These are phyloP conservation scores for Coemansia sp. DNA, from an alignment of 192 early-diverging fungal genomes.

Conservation along the genomic window DNA sequence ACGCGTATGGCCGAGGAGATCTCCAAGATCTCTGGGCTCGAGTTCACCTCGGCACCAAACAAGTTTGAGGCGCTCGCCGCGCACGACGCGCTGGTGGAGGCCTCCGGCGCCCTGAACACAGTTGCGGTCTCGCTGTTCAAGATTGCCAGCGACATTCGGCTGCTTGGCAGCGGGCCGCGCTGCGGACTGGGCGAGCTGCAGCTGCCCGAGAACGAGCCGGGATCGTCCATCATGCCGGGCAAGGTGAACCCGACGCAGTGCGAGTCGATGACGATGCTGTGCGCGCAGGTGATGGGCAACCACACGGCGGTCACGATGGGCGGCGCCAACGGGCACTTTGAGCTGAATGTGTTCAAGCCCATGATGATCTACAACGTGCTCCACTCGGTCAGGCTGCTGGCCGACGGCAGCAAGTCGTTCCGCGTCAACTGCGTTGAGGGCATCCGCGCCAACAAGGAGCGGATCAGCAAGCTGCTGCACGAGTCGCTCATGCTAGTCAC, in stretches of 20 bases:
- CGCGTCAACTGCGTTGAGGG: conserved; percentile 93
- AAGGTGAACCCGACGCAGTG: conserved; percentile 99
- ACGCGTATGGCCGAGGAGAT: conserved; percentile 85
- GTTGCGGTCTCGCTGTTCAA: conserved; percentile 95
- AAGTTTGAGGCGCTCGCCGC: conserved; percentile 99
- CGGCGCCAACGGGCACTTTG: conserved; percentile 96
- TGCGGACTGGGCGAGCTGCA: conserved; percentile 95
- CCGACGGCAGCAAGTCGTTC: conserved; percentile 87
- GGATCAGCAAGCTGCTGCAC: conserved; percentile 80
- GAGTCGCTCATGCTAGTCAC: conserved; percentile 98
- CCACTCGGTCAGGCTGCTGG: conserved; percentile 83
- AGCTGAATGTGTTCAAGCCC: conserved; percentile 99
- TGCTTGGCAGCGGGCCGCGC: conserved; percentile 94
- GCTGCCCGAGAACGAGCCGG: conserved; percentile 98
- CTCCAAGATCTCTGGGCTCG: conserved; percentile 76
- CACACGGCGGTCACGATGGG: conserved; percentile 87
- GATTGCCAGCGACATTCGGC: conserved; percentile 98
- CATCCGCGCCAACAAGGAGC: conserved; percentile 88
- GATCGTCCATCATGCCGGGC: conserved; percentile 98
- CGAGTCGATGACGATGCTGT: conserved; percentile 99
- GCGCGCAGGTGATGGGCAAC: conserved; percentile 99
- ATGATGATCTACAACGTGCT: conserved; percentile 97
- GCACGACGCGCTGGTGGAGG: conserved; percentile 97
- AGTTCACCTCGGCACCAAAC: conserved; percentile 95
- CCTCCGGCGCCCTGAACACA: conserved; percentile 90